Evolutionary conservation across 2,329 filamentous ascomycete genomes (phyloP), one percentile per base, ranked within the genome.

Genomic region (Xylaria sp.): DNA sequence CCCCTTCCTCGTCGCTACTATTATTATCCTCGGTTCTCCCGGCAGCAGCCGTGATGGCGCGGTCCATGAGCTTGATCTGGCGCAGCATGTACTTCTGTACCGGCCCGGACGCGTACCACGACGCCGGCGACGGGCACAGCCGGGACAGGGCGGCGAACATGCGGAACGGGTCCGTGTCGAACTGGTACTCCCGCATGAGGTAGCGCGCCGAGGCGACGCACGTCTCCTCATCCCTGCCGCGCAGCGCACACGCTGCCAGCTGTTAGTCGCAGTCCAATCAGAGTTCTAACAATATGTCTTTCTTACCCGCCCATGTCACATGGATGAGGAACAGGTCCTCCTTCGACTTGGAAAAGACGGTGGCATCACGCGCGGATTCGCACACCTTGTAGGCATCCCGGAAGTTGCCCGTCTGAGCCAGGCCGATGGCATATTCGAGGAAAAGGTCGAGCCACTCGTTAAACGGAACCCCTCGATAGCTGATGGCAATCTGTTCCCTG

Each of bases 61-160:
- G 88, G 71, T 99, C 94, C 76, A 96, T 90, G 2, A 86, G 85
- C 71, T 96, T 95, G 73, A 99, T 90, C 72, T 96, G 91, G 4
- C 94, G 87, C 53, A 97, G 79, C 65, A 97, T 86, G 68, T 90
- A 96, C 70, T 97, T 97, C 71, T 96, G 92, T 18, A 88, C 87
- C 0, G 91, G 87, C 0, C 90, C 89, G 2, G 88, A 88, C 47
- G 88, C 88, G 71, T 93, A 96, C 78, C 88, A 90, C 24, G 86
- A 82, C 37, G 85, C 78, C 1, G 88, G 85, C 13, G 90, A 87
- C 48, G 90, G 86, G 66, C 86, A 90, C 7, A 96, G 77, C 17
- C 89, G 84, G 52, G 89, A 90, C n/a, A 94, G 77, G 19, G 88
- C 83, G 24, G 88, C 84, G 69, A 93, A 95, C 65, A 97, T 83